Conservation (phyloP, 202 grass and related monocot species). For the Musa balbisiana region DNA sequence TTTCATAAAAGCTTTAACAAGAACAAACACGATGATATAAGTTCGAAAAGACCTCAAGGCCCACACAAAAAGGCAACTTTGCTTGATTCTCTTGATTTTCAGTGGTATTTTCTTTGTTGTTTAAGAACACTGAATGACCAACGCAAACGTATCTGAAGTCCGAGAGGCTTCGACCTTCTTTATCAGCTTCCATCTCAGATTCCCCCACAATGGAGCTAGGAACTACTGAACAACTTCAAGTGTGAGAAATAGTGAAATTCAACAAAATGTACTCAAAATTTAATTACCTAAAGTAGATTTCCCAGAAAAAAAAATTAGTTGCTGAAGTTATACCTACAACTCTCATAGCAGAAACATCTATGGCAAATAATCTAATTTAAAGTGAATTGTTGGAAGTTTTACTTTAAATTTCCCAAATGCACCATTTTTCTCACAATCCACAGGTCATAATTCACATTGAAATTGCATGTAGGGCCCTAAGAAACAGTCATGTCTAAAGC, state of each 20-base stretch:
- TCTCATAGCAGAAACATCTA: no score
- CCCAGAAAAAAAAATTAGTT: no score
- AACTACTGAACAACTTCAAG: constrained; percentile 40
- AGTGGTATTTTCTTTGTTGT: constrained; percentile 42
- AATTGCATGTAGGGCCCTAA: no score
- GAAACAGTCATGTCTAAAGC: no score
- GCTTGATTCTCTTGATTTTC: constrained; percentile 41
- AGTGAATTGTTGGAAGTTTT: no score
- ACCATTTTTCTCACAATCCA: no score
- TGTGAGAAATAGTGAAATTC: not conserved
- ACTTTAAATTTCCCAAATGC: no score
- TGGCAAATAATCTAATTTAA: no score
- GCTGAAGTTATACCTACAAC: no score
- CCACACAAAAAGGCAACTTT: constrained; percentile 67
- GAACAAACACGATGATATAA: not conserved
- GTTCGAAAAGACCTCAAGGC: constrained; percentile 54
- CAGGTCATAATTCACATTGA: no score
- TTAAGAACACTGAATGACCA: constrained; percentile 79
- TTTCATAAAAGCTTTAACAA: not conserved
- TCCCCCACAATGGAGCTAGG: constrained; percentile 61
- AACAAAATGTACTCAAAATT: not conserved
- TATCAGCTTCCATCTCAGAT: constrained; percentile 65
- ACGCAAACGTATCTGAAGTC: constrained; percentile 81
- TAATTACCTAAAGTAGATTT: not conserved
- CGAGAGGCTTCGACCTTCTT: constrained; percentile 63